A percentile compares a stretch with the other conserved stretches of the same genome.
These are phyloP conservation scores for Candida mesenterica DNA, from an alignment of 1,139 yeast genomes.

Conservation along the genomic window DNA sequence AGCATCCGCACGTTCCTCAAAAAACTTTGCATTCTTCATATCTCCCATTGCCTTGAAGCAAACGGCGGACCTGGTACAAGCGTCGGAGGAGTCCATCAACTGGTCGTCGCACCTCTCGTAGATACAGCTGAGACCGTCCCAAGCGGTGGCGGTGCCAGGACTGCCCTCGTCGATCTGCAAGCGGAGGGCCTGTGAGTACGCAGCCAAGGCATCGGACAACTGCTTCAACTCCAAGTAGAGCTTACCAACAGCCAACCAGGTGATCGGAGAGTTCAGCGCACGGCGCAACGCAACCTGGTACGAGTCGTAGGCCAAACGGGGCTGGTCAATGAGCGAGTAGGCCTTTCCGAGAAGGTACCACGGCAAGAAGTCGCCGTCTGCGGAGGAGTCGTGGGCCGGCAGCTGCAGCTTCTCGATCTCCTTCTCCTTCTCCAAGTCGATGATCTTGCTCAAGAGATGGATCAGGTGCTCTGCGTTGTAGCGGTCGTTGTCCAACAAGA, in stretches of 20 bases:
- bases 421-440: slow-evolving; percentile 27
- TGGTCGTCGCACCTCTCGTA: slow-evolving; percentile 64
- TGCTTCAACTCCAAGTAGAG: slow-evolving; percentile 58
- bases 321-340: slow-evolving; percentile 44
- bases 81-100: slow-evolving; percentile 58
- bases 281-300: slow-evolving; percentile 57
- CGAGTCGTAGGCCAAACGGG: slow-evolving; percentile 54
- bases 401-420: slow-evolving; percentile 12
- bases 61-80: slow-evolving; percentile 51
- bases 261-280: slow-evolving; percentile 53
- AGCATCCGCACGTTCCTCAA: slow-evolving; percentile 43
- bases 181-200: slow-evolving; percentile 63
- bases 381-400: slow-evolving; percentile 10
- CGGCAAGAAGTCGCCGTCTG: slow-evolving; percentile 51
- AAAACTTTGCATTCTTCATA: slow-evolving; percentile 34
- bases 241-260: slow-evolving; percentile 68
- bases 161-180: slow-evolving; percentile 49
- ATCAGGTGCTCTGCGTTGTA: slow-evolving; percentile 36
- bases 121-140: slow-evolving; percentile 67
- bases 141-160: slow-evolving; percentile 56
- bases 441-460: slow-evolving; percentile 33
- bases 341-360: slow-evolving; percentile 60
- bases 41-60: slow-evolving; percentile 53
- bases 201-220: slow-evolving; percentile 63
- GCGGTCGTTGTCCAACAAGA: slow-evolving; percentile 28